A percentile compares a stretch with the other conserved stretches of the same genome.
These are phyloP conservation scores for Corchorus capsularis DNA, from an alignment of 345 rosid species.

Conservation along the genomic window DNA sequence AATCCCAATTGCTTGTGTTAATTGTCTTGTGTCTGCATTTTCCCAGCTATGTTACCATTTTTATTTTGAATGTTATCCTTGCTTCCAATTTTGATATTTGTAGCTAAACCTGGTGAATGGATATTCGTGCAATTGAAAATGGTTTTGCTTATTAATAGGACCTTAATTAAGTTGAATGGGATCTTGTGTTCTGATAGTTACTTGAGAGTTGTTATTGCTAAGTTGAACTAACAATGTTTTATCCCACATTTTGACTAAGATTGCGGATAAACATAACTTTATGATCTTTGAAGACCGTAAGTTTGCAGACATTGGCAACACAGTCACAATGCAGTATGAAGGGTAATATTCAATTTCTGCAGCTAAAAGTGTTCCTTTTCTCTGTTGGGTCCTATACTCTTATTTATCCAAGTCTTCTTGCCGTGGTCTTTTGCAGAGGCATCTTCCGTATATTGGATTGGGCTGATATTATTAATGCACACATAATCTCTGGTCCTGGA, in stretches of 20 bases:
- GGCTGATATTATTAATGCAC: slow-evolving; percentile 94
- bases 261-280: slow-evolving; percentile 86
- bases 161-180: background rate
- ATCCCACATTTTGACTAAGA: slow-evolving; percentile 36
- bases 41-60: background rate
- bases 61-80: background rate
- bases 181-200: background rate
- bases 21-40: background rate
- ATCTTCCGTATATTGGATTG: slow-evolving; percentile 82
- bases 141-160: background rate
- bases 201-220: background rate
- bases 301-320: slow-evolving; percentile 99
- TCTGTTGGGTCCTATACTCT: slow-evolving; percentile 1
- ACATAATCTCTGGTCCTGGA: slow-evolving; percentile 93
- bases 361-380: background rate
- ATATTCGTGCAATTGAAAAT: background rate
- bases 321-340: slow-evolving; percentile 98
- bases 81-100: background rate
- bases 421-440: slow-evolving; percentile 55
- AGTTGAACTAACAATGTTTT: slow-evolving; percentile 7
- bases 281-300: slow-evolving; percentile 95
- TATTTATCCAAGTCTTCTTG: background rate
- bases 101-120: background rate
- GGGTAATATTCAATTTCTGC: slow-evolving; percentile 41
- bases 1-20: background rate